Evolutionary conservation across 352 stramenopile species (phyloP), one percentile per base, ranked within the genome.

Genomic region (Pythium sp.): DNA sequence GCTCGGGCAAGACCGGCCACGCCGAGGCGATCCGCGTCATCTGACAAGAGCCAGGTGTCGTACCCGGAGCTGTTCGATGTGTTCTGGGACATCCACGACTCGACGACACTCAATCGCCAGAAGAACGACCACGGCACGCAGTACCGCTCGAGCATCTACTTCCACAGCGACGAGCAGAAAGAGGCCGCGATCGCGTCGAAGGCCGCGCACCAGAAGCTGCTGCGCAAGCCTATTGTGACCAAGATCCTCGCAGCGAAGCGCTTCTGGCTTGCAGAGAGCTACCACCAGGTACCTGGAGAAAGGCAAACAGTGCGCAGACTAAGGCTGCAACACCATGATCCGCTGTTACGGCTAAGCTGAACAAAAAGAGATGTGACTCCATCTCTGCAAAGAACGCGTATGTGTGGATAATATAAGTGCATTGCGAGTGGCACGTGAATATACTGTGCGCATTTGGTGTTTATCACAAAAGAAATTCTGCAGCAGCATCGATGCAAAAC

Each of bases 261-360:
- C 2, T 99, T 98, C 79, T 99, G 93, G 84, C 80, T 86, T 36
- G 97, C 97, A 0, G 97, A 99, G 74, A 86, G 92, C 47, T 97
- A 97, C 72, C 97, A 99, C 80, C 97, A 99, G 78, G 68, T 99
- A 99, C 84, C 78, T 99, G 12, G 81, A 98, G 71, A 99, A 98
- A 71, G 97, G 96, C 15, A 96, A 96, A 5, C 86, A 97, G 63
- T 97, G 86, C 69, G 89, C 97, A 0, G 91, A 94, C 58, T 99
- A 99, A 74, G 95, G 93, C 26, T 91, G 78, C 66, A 91, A 85
- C 2, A 82, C 91, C 11, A 76, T 77, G 3, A 99, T 99, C 76
- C 86, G 94, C 41, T 99, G 96, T 76, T 96, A 96, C 68, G 89
- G n/a, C n/a, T n/a, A n/a, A n/a, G 89, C 5, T 95, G 80, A 76